phyloP scores from a whole-genome alignment of 169 alveolate genomes.

The Plasmodium sp. region DNA sequence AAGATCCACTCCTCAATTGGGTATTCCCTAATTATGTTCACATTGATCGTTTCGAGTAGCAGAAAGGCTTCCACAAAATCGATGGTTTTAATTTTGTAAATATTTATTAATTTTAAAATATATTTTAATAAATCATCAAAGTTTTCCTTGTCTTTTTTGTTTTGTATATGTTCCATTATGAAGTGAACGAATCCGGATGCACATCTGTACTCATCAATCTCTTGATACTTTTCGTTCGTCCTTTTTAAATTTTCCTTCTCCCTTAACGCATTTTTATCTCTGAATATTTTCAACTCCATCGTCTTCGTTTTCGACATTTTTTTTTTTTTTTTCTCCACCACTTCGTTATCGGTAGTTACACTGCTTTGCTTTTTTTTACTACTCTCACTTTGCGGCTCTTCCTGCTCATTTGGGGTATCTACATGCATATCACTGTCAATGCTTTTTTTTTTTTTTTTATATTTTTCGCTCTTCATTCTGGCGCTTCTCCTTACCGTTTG shows the following conservation, averaged over 20 bases:
- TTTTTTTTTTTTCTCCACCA: constrained; percentile 4
- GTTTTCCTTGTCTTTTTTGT: constrained; percentile 34
- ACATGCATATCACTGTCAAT: not conserved
- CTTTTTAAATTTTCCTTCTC: constrained; percentile 5
- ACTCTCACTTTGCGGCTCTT: not conserved
- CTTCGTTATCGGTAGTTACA: constrained; percentile 1
- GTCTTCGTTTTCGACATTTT: constrained; percentile 41
- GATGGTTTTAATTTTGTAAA: constrained; percentile 38
- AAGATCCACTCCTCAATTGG: constrained; percentile 68
- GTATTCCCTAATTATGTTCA: constrained; percentile 20
- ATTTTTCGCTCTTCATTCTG: constrained; percentile 11
- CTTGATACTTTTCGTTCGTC: constrained; percentile 5
- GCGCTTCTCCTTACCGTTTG: constrained; percentile 24
- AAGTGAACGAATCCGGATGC: constrained; percentile 67
- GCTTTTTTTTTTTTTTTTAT: constrained; percentile 2
- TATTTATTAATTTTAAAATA: constrained; percentile 45
- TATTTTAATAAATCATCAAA: constrained; percentile 49
- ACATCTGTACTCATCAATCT: constrained; percentile 61
- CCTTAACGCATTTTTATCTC: constrained; percentile 3
- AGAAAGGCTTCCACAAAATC: constrained; percentile 66
- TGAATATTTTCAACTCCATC: constrained; percentile 15
- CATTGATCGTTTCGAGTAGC: constrained; percentile 40
- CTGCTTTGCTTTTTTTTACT: not conserved
- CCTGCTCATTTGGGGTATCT: not conserved
- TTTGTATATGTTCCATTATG: constrained; percentile 55